phyloP scores from a whole-genome alignment of 1,284 basidiomycete species.

The Mycena sp. region DNA sequence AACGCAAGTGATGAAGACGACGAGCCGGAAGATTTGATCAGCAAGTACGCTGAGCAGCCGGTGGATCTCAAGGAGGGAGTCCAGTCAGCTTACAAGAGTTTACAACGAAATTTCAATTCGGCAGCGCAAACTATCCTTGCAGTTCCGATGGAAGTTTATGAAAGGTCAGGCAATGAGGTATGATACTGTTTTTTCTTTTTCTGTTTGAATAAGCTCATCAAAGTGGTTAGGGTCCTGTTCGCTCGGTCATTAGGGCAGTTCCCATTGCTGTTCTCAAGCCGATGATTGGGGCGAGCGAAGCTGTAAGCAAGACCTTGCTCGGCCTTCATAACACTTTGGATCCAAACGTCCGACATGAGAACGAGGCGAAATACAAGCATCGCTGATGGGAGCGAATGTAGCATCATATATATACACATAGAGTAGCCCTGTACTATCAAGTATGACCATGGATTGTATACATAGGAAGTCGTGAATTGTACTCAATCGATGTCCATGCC shows the following conservation, averaged over 20 bases:
- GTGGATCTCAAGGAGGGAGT: slow-evolving; percentile 86
- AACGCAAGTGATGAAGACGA: slow-evolving; percentile 52
- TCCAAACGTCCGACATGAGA: slow-evolving; percentile 80
- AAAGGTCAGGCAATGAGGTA: slow-evolving; percentile 89
- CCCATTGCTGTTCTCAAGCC: slow-evolving; percentile 96
- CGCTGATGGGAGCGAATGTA: slow-evolving; percentile 51
- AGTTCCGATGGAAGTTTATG: slow-evolving; percentile 99
- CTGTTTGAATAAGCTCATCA: not conserved
- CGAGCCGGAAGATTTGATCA: slow-evolving; percentile 67
- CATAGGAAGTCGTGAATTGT: slow-evolving; percentile 10
- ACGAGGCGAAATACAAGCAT: slow-evolving; percentile 90
- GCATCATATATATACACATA: slow-evolving; percentile 42
- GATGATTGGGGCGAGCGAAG: slow-evolving; percentile 97
- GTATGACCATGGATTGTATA: slow-evolving; percentile 58
- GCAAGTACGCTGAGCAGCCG: slow-evolving; percentile 93
- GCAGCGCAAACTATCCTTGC: slow-evolving; percentile 99
- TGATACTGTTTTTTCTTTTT: slow-evolving; percentile 30
- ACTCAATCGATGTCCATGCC: slow-evolving; percentile 81
- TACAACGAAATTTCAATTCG: slow-evolving; percentile 86
- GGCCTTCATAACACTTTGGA: slow-evolving; percentile 93
- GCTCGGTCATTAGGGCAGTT: slow-evolving; percentile 93
- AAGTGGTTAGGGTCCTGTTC: slow-evolving; percentile 79
- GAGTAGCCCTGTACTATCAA: slow-evolving; percentile 39
- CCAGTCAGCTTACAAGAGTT: slow-evolving; percentile 88
- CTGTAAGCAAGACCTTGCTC: slow-evolving; percentile 93